Conservation (phyloP, 2,329 filamentous ascomycete species). For the Pseudocercospora eumusae region DNA sequence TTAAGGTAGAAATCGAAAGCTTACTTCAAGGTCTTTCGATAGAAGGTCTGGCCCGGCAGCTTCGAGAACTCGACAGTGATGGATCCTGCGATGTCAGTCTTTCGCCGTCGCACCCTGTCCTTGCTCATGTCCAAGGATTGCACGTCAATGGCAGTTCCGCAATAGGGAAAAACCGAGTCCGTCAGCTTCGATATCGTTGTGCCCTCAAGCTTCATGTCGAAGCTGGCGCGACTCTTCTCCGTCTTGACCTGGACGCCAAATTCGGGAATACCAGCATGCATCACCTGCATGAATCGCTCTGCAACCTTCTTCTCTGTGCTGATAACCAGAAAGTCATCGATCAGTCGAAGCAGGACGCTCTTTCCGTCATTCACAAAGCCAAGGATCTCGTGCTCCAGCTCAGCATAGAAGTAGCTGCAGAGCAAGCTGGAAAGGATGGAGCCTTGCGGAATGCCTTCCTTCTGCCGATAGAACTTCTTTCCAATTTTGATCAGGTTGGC, state of each 20-base stretch:
- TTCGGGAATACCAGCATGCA: constrained; percentile 75
- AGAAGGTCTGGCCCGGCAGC: constrained; percentile 73
- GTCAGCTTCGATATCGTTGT: constrained; percentile 51
- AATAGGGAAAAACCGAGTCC: constrained; percentile 76
- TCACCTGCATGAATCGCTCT: constrained; percentile 69
- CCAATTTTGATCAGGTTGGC: constrained; percentile 85
- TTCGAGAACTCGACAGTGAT: constrained; percentile 77
- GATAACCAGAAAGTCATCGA: constrained; percentile 92
- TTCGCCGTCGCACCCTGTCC: constrained; percentile 59
- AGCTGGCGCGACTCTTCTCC: constrained; percentile 82
- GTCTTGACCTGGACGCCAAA: constrained; percentile 80
- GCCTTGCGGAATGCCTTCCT: constrained; percentile 86
- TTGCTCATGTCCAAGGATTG: constrained; percentile 73
- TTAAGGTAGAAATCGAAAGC: not conserved
- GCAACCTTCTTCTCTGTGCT: constrained; percentile 70
- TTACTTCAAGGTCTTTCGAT: constrained; percentile 68
- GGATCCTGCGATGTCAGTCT: constrained; percentile 63
- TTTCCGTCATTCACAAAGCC: constrained; percentile 60
- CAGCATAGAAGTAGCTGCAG: constrained; percentile 95
- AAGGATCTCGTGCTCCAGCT: constrained; percentile 72
- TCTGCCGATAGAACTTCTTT: constrained; percentile 85
- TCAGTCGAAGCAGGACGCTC: constrained; percentile 74
- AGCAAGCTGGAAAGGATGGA: constrained; percentile 83
- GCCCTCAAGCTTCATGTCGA: constrained; percentile 63
- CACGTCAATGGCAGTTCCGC: constrained; percentile 76